Evolutionary conservation across 352 stramenopile genomes (phyloP), one percentile per base, ranked within the genome.

Genomic region (Phytophthora sp.): DNA sequence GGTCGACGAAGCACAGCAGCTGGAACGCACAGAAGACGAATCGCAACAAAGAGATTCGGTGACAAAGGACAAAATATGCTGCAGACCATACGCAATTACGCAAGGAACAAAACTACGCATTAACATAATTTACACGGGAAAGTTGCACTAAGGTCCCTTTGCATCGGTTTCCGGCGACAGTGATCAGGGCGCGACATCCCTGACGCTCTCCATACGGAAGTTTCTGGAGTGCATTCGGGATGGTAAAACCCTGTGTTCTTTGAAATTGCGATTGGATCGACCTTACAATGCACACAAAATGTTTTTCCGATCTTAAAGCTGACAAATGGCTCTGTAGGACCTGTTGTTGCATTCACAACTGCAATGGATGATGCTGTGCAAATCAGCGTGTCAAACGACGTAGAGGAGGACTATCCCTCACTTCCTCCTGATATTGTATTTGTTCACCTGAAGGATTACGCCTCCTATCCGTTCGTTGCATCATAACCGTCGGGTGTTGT

Each of bases 251-350:
- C 30, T 8, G 16, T 56, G 30, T 8, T 44, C 7, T n/a, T 54
- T 1, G 9, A 39, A 23, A 39, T 54, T 29, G 30, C 44, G 23
- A 21, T 57, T 7, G 44, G 45, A n/a, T n/a, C n/a, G n/a, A n/a
- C n/a, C n/a, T n/a, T n/a, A n/a, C n/a, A n/a, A n/a, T n/a, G 56
- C 18, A 57, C 44, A 7, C 49, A 63, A 30, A 63, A 63, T 27
- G n/a, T 64, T 13, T 64, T 45, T 26, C 15, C 24, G 2, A 11
- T 20, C n/a, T 18, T 64, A 2, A 39, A 57, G n/a, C 31, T 57
- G 4, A 15, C 56, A 1, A 64, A 64, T 50, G 56, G 56, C 2
- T 31, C 35, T 1, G 57, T 64, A 21, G 56, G 56, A 2, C 26
- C 16, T 11, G 45, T 57, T 11, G 35, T 35, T 9, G 56, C 23